Evolutionary conservation across 768 basidiomycete species (phyloP), one percentile per base, ranked within the genome.

Genomic region (Boletus tomentosulus): DNA sequence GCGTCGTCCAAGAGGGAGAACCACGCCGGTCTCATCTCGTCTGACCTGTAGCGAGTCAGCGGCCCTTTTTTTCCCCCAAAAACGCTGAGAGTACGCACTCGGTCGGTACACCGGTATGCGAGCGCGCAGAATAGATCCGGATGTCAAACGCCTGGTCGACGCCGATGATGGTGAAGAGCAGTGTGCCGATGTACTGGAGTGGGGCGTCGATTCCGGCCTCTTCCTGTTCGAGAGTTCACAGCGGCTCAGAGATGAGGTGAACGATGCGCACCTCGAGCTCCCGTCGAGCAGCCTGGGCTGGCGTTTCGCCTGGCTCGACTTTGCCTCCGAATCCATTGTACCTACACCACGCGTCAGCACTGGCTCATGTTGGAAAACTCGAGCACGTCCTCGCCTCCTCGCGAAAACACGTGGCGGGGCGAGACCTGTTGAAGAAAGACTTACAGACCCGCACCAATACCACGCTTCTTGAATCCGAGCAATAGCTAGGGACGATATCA

Each of bases 251-350:
- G 30, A 30, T 30, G 5, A 9, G 9, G 30, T 9, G 30, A 22
- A 25, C n/a, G 1, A n/a, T 6, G 47, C 57, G 31, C 31, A 84
- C 86, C 74, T 84, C 62, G 30, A 87, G 75, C 64, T 86, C 92
- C n/a, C 92, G 83, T n/a, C 69, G 61, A 4, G 92, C 92, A 10
- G 90, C 92, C 62, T 87, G 71, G 0, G 73, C 59, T 16, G 83
- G 71, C 0, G 85, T 83, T 68, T 96, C 92, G 4, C 79, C 81
- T 3, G 76, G 69, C 53, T 94, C 90, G 9, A 90, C 83, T 69
- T 96, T 96, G 10, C 92, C 92, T 16, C 90, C 91, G 59, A 93
- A 95, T 4, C 92, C 92, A 57, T 94, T 94, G 63, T 81, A 92
- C 62, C 92, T 92, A 61, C 4, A 3, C 33, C 24, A 15, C 47